Base-by-base conservation (phyloP, 2,329 filamentous ascomycete genomes). In the Arthroderma sp. region DNA sequence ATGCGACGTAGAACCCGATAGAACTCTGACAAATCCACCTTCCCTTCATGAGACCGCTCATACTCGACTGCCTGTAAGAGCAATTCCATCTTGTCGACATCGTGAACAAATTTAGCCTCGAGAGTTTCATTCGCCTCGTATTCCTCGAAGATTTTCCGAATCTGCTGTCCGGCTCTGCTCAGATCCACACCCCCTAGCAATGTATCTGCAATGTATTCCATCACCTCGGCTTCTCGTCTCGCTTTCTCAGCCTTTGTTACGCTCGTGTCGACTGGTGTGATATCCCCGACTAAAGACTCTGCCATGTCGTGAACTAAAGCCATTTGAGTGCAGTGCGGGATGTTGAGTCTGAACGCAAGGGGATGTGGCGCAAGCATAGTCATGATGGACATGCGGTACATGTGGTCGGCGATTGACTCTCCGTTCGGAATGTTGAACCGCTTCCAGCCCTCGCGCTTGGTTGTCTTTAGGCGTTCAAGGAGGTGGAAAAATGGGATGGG, bases 361-460 rank as follows among this genome's bases (percentile, higher is more conserved):
- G 81, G 67, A 0, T 84, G 73, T 1, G 91, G 89, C 2, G 86
- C 87, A 52, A 95, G 77, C 80, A 98, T 85, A 51, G 85, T 87
- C 63, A 98, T 86, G 54, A 98, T 77, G 41, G 88, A 86, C 91
- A 98, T 98, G 67, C 91, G 87, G 68, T 96, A 98, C 91, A 98
- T 98, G 73, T 98, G 91, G 68, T 98, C 91, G 44, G 85, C 77
- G 59, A 98, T 95, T 1, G 86, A 94, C 65, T 98, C 91, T 61
- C 85, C 83, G 47, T 53, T 52, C 46, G 62, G 53, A 53, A 98
- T 86, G 34, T 79, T 80, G 61, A 95, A 95, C 33, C 91, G 78
- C 45, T 84, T 78, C 91, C 91, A 98, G 52, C 91, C 91, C 66
- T 95, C 91, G 49, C 91, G 83, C 65, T 94, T 93, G 49, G 85